A percentile compares a stretch with the other conserved stretches of the same genome.
Conservation (phyloP, 768 basidiomycete genomes). For the Suillus ampliporus region DNA sequence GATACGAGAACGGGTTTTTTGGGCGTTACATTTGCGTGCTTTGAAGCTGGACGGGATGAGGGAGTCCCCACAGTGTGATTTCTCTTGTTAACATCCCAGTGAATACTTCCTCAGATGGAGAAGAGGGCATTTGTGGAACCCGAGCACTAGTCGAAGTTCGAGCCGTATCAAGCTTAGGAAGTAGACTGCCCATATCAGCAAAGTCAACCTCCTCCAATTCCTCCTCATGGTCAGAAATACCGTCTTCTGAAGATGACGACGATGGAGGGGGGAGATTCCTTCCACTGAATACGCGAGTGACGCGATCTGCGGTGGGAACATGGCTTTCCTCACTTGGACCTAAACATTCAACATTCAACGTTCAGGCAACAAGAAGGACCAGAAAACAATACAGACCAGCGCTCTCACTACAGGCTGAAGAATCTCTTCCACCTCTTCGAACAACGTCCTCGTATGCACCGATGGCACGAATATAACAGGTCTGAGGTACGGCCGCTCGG, state of each 20-base stretch:
- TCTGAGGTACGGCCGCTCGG: conserved; percentile 64
- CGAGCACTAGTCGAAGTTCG: conserved; percentile 9
- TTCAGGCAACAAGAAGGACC: conserved; percentile 13
- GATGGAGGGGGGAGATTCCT: conserved; percentile 23
- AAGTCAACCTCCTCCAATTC: conserved; percentile 70
- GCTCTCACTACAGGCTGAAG: conserved; percentile 57
- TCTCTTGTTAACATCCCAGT: conserved; percentile 40
- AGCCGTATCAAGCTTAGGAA: conserved; percentile 44
- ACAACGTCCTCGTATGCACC: conserved; percentile 50
- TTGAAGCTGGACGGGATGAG: not conserved
- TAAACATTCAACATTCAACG: not conserved
- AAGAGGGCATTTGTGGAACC: not conserved
- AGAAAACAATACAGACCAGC: conserved; percentile 46
- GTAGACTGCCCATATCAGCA: conserved; percentile 57
- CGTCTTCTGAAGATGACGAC: conserved; percentile 38
- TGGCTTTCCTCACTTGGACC: conserved; percentile 54
- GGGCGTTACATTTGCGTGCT: too few relatives aligned
- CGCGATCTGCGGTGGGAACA: conserved; percentile 73
- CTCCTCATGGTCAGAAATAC: conserved; percentile 31
- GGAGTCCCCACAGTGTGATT: too few relatives aligned
- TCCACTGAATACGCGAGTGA: conserved; percentile 66
- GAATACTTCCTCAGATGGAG: conserved; percentile 38
- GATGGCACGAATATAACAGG: conserved; percentile 76
- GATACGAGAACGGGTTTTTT: not conserved
- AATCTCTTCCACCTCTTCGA: conserved; percentile 66